Evolutionary conservation across 768 basidiomycete genomes (phyloP).

Genomic region (Hebeloma cylindrosporum): DNA sequence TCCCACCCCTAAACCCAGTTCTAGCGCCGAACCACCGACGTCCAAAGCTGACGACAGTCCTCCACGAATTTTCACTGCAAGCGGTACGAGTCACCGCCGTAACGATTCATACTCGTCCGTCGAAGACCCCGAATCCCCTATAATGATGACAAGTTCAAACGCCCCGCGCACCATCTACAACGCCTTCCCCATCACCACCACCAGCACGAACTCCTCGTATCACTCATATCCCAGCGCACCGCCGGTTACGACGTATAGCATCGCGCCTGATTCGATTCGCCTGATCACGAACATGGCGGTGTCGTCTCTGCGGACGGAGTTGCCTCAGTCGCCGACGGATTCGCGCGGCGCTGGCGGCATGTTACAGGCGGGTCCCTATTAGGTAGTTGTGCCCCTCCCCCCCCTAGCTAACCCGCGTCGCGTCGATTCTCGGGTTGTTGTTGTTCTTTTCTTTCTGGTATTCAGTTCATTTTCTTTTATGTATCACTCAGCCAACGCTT

Average conservation of each 20-base stretch:
- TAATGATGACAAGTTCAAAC: slow-evolving; percentile 4
- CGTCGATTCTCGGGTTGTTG: no score
- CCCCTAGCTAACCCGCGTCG: no score
- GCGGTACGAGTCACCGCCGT: slow-evolving; percentile 11
- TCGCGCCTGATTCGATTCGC: slow-evolving; percentile 23
- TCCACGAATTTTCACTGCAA: neutral
- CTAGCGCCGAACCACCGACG: slow-evolving; percentile 2
- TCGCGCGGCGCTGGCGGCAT: no score
- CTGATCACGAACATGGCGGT: slow-evolving; percentile 43
- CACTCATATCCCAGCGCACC: slow-evolving; percentile 8
- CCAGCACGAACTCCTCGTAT: slow-evolving; percentile 6
- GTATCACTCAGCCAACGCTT: no score
- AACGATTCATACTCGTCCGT: slow-evolving; percentile 20
- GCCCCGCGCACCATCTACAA: slow-evolving; percentile 29
- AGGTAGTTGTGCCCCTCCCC: no score
- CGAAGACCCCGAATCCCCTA: slow-evolving; percentile 19
- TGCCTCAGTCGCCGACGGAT: slow-evolving; percentile 33
- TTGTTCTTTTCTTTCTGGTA: no score
- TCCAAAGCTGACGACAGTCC: neutral
- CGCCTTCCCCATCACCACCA: slow-evolving; percentile 21
- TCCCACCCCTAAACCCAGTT: slow-evolving; percentile 12
- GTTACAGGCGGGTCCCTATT: no score
- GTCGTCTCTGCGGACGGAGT: slow-evolving; percentile 44
- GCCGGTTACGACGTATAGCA: slow-evolving; percentile 8
- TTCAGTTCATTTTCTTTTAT: no score